Evolutionary conservation across 768 basidiomycete genomes (phyloP), one percentile per base, ranked within the genome.

Genomic region (Trametes coccinea): DNA sequence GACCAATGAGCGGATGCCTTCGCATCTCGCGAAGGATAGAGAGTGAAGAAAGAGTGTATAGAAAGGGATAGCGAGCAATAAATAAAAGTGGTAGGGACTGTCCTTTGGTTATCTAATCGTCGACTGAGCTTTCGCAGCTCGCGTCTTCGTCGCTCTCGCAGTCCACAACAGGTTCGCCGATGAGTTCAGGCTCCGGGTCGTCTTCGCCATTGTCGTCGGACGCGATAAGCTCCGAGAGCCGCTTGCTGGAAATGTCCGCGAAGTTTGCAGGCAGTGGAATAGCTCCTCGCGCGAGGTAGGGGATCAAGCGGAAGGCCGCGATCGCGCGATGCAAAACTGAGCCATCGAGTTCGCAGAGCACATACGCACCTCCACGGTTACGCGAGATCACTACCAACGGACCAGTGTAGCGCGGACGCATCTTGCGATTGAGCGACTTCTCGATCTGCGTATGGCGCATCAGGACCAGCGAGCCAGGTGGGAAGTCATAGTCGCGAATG

Each of bases 391-490:
- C 62, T 5, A 72, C 49, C 33, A 66, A 56, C 1, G 65, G 71
- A 8, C 72, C 67, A 0, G 70, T 17, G 33, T 70, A 73, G 0
- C 59, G 53, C 0, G 70, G 69, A 39, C 68, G 67, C 5, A 53
- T 57, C 33, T 72, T 73, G 8, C 58, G 22, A 51, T 69, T 64
- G 0, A 70, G 43, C 14, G 63, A 55, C 14, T 62, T 62, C 31
- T 71, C 65, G 29, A 71, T 61, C 10, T 51, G 46, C 9, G 65
- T 70, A 55, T 74, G 73, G 1, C 67, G 55, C 0, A 74, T 59
- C 0, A 74, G 63, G 0, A 74, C 68, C 0, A 74, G 63, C 2
- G 43, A 37, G 3, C 73, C 71, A 0, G 60, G 63, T 13, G 57
- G 45, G 59, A 73, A 73, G 53, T 72, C 34, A 49, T 33, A 30